Evolutionary conservation across 345 rosid species (phyloP).

Genomic region (Hevea brasiliensis): DNA sequence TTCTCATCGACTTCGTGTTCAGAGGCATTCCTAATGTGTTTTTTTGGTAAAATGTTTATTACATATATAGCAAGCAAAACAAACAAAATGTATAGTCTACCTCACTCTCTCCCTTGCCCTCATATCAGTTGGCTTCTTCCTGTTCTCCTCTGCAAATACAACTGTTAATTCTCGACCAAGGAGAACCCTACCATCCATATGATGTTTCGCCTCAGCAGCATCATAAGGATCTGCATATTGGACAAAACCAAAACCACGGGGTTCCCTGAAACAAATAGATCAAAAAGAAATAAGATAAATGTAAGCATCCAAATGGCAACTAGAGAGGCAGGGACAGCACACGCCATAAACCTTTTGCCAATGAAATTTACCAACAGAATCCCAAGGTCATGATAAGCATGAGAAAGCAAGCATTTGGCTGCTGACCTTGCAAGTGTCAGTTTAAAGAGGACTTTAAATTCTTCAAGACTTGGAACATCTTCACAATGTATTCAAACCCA

Average conservation of each 20-base stretch:
- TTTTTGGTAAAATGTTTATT: too few species aligned
- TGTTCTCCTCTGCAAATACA: slow-evolving; percentile 42
- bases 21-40: too few species aligned
- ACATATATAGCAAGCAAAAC: background rate
- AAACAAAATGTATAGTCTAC: slow-evolving; percentile 7
- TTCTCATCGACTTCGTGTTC: too few species aligned
- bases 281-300: slow-evolving; percentile 3
- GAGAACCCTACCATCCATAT: slow-evolving; percentile 41
- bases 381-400: slow-evolving; percentile 72
- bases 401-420: slow-evolving; percentile 97
- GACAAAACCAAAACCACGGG: slow-evolving; percentile 35
- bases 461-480: slow-evolving; percentile 99
- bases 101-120: slow-evolving; percentile 36
- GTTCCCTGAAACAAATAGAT: slow-evolving; percentile 40
- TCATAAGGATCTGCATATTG: slow-evolving; percentile 39
- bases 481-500: slow-evolving; percentile 95
- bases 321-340: slow-evolving; percentile 21
- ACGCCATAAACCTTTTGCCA: slow-evolving; percentile 39
- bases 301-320: slow-evolving; percentile 19
- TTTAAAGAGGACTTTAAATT: slow-evolving; percentile 89
- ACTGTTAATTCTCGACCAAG: slow-evolving; percentile 41
- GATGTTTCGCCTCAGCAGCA: slow-evolving; percentile 44
- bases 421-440: slow-evolving; percentile 93
- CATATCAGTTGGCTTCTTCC: slow-evolving; percentile 40
- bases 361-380: slow-evolving; percentile 50